Evolutionary conservation across 371 early-diverging fungal genomes (phyloP).

Genomic region (Mucor lusitanicus): DNA sequence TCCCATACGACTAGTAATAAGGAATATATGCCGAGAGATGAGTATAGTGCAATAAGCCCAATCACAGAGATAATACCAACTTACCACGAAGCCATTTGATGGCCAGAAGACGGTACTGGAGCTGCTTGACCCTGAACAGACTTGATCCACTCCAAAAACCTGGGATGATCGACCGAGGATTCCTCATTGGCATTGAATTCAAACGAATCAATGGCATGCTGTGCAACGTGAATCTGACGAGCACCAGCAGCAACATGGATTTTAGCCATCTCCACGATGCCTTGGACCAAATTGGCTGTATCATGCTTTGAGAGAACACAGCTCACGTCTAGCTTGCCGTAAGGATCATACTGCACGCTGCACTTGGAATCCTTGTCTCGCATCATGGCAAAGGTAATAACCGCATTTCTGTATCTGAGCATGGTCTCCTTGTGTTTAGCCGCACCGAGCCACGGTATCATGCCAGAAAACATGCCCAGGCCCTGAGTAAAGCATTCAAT

Average conservation of each 20-base stretch:
- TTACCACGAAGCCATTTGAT: slow-evolving; percentile 72
- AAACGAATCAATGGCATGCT: slow-evolving; percentile 17
- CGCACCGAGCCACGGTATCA: slow-evolving; percentile 49
- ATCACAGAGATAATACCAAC: slow-evolving; percentile 2
- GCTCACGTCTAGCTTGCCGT: slow-evolving; percentile 60
- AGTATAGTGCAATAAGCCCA: no score
- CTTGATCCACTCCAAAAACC: slow-evolving; percentile 35
- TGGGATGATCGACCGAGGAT: slow-evolving; percentile 32
- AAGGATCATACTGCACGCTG: slow-evolving; percentile 21
- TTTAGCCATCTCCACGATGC: slow-evolving; percentile 66
- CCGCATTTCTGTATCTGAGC: slow-evolving; percentile 9
- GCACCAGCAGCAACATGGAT: slow-evolving; percentile 45
- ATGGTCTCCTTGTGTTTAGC: slow-evolving; percentile 16
- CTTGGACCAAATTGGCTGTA: slow-evolving; percentile 60
- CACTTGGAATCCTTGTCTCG: slow-evolving; percentile 37
- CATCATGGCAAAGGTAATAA: slow-evolving; percentile 5
- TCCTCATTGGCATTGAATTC: slow-evolving; percentile 25
- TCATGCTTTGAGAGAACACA: slow-evolving; percentile 66
- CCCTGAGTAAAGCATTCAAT: slow-evolving; percentile 14
- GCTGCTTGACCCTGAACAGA: slow-evolving; percentile 12
- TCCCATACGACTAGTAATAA: slow-evolving; percentile 68
- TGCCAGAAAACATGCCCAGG: slow-evolving; percentile 8
- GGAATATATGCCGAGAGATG: no score
- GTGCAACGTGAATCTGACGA: slow-evolving; percentile 45
- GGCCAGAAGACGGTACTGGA: slow-evolving; percentile 40